Evolutionary conservation across 1,139 yeast genomes (phyloP), one percentile per base, ranked within the genome.

Genomic region (Schwanniomyces etchellsii): DNA sequence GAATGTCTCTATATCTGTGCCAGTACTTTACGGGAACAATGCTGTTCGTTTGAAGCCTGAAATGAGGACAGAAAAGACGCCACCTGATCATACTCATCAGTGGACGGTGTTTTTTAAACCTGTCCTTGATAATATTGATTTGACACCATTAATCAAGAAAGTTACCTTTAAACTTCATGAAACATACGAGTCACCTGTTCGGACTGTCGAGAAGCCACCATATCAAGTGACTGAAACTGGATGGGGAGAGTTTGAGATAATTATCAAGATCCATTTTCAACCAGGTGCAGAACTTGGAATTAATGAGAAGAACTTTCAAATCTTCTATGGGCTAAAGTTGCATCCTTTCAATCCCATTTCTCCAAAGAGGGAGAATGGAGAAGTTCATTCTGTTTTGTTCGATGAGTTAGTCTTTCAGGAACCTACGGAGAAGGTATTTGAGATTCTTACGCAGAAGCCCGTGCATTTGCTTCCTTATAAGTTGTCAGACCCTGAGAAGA

Each of bases 171-270:
- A 93, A 52, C 66, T 91, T 23, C 98, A 91, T 54, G 98, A 91
- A 43, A 91, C 98, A 1, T 91, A 91, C 48, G 83, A 81, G 9
- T 84, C 80, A 44, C 77, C 96, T 1, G 77, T 88, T 12, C 63
- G 99, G 35, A 70, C 93, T 1, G 70, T 91, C 5, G 98, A 91
- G 41, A 56, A 69, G 20, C 96, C 96, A 2, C 98, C 98, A 0
- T 91, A 83, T 47, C 94, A 89, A 52, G 89, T 91, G 10, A 84
- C 96, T 1, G 99, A 93, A 50, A 85, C 97, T 0, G 99, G 99
- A 0, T 91, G 99, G 99, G 99, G 99, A 39, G 99, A 91, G 55
- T 91, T 91, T 58, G 99, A 91, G 50, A 83, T 93, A 39, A 76
- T 83, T 24, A 80, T 91, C 35, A 85, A 89, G 53, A 74, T 91